Evolutionary conservation across 306 rosid genomes (phyloP), one percentile per base, ranked within the genome.

Genomic region (Cicer judaicum): DNA sequence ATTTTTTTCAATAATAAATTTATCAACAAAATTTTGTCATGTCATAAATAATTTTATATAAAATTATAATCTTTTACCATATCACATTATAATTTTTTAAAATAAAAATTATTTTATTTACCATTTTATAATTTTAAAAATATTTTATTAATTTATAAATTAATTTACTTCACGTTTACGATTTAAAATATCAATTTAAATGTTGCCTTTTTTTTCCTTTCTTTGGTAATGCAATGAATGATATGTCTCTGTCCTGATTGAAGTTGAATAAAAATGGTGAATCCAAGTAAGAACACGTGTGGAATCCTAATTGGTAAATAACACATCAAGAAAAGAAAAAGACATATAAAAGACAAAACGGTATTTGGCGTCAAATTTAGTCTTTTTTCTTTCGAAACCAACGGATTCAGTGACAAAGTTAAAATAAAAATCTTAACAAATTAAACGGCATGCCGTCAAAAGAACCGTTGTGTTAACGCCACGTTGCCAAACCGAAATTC

Each of bases 361-460:
- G 3, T 34, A 71, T 43, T 44, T 54, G 18, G 43, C 13, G 73
- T 64, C 55, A 29, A 38, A 38, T 2, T 0, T 12, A 10, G 16
- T 39, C 11, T 29, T 50, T 69, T 5, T 53, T n/a, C 29, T 69
- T 5, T 53, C 29, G 7, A 69, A 69, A 34, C 61, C 50, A 63
- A 74, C 72, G 53, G 11, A 14, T 46, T 18, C 24, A 43, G 39
- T 53, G 1, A 16, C 62, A 69, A 41, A 64, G 64, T 64, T 36
- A 15, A 5, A 53, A 6, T 14, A 14, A 52, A 15, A 52, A 7
- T 52, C 10, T 61, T 38, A 12, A 5, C 7, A 38, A 8, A 14
- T 10, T 11, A 46, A 56, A 11, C 59, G 8, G 15, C 19, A 36
- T 66, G 74, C 74, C 68, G 74, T 36, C 80, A 77, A 60, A 60